Evolutionary conservation across 2,329 filamentous ascomycete genomes (phyloP), one percentile per base, ranked within the genome.

Genomic region (Fusarium multiceps): DNA sequence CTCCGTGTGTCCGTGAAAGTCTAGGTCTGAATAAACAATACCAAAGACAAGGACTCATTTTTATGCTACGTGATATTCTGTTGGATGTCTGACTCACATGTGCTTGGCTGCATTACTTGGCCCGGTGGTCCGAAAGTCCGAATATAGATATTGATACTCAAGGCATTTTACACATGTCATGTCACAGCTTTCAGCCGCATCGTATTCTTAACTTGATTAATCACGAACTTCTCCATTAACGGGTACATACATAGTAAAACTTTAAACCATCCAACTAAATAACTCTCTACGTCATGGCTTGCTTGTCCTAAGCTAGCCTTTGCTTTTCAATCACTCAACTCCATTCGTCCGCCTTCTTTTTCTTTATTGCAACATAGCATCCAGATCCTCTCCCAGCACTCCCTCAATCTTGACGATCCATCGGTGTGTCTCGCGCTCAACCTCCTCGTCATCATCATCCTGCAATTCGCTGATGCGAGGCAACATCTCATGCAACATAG

Each of bases 391-490:
- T 7, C 96, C 96, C 55, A 98, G 82, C 30, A 97, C 91, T 48
- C 88, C 90, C 81, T 98, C 95, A 77, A 99, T 97, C 81, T 90
- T 90, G 77, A 91, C 88, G 74, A 98, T 96, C 95, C 96, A 98
- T 75, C 89, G 86, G 77, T 94, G 88, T 40, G 94, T 95, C 83
- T 97, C 94, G 76, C 89, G 85, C 83, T 99, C 96, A 25, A 99
- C 95, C 28, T 87, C 86, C 82, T 98, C 96, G 77, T 98, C 94
- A 72, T 98, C 96, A 78, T 99, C 96, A 78, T 99, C 96, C 82
- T 97, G 92, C 76, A 97, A 80, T 83, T 99, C 96, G 76, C 93
- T 97, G 74, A 99, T 97, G 70, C 95, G 93, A 21, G 97, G 95
- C 78, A 99, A 82, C 92, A 98, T 98, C 86, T 99, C 96, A 0